phyloP scores from a whole-genome alignment of 345 rosid genomes.

The Eutrema japonicum region DNA sequence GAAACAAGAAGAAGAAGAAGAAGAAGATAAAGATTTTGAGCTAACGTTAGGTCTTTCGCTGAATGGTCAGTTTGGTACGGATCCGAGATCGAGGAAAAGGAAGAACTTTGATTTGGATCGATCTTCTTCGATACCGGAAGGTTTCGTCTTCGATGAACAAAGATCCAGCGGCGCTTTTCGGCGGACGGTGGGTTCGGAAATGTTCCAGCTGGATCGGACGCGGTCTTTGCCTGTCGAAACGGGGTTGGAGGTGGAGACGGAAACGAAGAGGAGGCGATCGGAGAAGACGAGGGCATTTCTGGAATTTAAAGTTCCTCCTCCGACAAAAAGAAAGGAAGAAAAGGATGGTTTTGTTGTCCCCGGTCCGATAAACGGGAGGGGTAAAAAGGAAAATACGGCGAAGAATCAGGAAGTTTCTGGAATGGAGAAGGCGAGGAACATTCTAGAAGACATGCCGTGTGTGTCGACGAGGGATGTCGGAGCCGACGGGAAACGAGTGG shows the following conservation, averaged over 20 bases:
- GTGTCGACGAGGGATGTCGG: constrained; percentile 58
- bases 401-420: constrained; percentile 38
- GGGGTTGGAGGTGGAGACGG: constrained; percentile 62
- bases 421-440: constrained; percentile 50
- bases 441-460: constrained; percentile 58
- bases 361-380: constrained; percentile 6
- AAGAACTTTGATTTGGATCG: constrained; percentile 45
- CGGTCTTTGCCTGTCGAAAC: constrained; percentile 66
- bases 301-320: constrained; percentile 7
- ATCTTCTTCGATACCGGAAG: constrained; percentile 73
- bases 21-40: constrained; percentile 61
- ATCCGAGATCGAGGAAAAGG: constrained; percentile 60
- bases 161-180: constrained; percentile 33
- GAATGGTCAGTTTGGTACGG: constrained; percentile 86
- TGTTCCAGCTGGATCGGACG: constrained; percentile 55
- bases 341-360: background rate
- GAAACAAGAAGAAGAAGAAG: constrained; percentile 36
- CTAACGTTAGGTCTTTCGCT: constrained; percentile 79
- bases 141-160: constrained; percentile 40
- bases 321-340: background rate
- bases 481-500: constrained; percentile 49
- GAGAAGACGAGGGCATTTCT: constrained; percentile 53
- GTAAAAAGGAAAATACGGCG: constrained; percentile 4
- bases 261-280: constrained; percentile 65
- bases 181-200: constrained; percentile 31